Percentiles rank a stretch among this genome's conserved stretches.
These are phyloP conservation scores for Botrytis porri DNA, from an alignment of 2,329 filamentous ascomycete species.

Conservation along the genomic window DNA sequence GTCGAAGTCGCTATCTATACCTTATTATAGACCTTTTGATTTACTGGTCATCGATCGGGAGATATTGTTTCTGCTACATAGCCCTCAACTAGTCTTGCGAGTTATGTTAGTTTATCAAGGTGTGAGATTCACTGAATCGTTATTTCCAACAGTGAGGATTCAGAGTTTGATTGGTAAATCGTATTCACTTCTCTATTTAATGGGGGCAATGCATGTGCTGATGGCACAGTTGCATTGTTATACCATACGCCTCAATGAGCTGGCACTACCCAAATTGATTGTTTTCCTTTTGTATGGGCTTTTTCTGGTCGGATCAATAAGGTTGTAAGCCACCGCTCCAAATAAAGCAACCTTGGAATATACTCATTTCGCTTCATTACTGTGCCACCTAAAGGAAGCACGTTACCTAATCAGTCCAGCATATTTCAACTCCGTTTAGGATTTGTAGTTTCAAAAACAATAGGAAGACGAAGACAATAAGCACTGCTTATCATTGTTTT, in stretches of 20 bases:
- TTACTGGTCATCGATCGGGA: not conserved
- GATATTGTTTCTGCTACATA: not conserved
- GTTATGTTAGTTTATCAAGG: no score
- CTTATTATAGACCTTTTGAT: not conserved
- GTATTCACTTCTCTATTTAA: not conserved
- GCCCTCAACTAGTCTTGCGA: not conserved
- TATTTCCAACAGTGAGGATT: not conserved
- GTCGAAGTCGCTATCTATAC: not conserved
- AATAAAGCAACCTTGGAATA: not conserved
- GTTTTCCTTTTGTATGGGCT: not conserved
- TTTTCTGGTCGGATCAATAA: not conserved
- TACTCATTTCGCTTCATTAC: conserved; percentile 3
- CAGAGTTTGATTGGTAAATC: not conserved
- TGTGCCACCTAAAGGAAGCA: conserved; percentile 2
- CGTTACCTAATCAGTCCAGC: not conserved
- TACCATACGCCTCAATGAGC: not conserved
- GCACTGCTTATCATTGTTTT: not conserved
- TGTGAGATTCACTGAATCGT: not conserved
- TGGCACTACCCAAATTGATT: not conserved
- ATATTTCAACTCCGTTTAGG: not conserved
- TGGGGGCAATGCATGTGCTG: not conserved
- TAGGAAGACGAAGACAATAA: not conserved
- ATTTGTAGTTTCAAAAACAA: not conserved
- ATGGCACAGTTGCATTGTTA: not conserved
- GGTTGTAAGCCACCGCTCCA: not conserved